phyloP scores from a whole-genome alignment of 345 rosid species.

The Arabis alpina region DNA sequence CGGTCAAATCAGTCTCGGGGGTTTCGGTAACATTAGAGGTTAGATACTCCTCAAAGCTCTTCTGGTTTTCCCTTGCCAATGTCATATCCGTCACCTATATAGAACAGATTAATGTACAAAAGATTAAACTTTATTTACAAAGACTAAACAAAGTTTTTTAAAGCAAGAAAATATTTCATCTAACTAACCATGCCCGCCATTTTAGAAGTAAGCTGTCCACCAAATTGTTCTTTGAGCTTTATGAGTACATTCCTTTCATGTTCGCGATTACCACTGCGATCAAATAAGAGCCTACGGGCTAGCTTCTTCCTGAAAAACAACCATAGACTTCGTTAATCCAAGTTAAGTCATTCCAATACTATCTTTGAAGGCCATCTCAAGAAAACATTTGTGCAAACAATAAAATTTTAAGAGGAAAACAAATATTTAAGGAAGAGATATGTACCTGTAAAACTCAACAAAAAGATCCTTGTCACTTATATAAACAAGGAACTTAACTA shows the following conservation, averaged over 20 bases:
- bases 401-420: neutral
- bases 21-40: constrained; percentile 33
- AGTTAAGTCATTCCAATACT: neutral
- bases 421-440: constrained; percentile 9
- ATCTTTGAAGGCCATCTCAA: constrained; percentile 16
- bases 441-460: constrained; percentile 65
- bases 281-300: constrained; percentile 67
- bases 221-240: constrained; percentile 60
- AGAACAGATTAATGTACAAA: neutral
- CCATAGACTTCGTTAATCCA: constrained; percentile 4
- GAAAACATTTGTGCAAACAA: neutral
- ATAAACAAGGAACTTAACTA: constrained; percentile 58
- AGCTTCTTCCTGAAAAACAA: constrained; percentile 56
- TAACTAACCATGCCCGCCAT: constrained; percentile 68
- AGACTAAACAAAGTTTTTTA: neutral
- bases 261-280: constrained; percentile 53
- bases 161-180: constrained; percentile 2
- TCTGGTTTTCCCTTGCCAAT: constrained; percentile 68
- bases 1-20: constrained; percentile 69
- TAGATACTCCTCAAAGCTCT: constrained; percentile 55
- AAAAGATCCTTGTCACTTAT: constrained; percentile 77
- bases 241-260: constrained; percentile 66
- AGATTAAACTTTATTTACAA: neutral
- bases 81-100: constrained; percentile 66
- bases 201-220: constrained; percentile 62